Conservation (phyloP, 495 filamentous ascomycete genomes). For the Penicillium diatomitis region DNA sequence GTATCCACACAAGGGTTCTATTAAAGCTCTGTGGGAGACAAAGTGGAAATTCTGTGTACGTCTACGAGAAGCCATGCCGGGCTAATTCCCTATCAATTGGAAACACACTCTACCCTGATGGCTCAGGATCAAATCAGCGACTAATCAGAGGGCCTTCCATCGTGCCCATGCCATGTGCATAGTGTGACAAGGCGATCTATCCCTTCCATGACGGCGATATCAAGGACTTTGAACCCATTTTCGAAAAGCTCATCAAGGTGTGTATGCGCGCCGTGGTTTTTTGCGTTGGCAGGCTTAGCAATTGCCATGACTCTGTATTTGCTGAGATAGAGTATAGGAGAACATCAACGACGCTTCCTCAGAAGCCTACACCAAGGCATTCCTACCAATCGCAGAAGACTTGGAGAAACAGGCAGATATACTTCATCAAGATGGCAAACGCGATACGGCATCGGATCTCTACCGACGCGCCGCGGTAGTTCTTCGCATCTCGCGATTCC, state of each 20-base stretch:
- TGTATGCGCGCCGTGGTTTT: slow-evolving; percentile 21
- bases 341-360: slow-evolving; percentile 56
- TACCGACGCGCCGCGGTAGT: slow-evolving; percentile 64
- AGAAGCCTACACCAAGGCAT: slow-evolving; percentile 53
- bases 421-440: slow-evolving; percentile 33
- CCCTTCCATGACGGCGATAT: slow-evolving; percentile 67
- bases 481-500: slow-evolving; percentile 67
- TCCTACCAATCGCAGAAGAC: slow-evolving; percentile 46
- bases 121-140: too few species aligned
- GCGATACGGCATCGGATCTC: slow-evolving; percentile 45
- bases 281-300: too few species aligned
- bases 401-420: slow-evolving; percentile 43
- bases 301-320: too few species aligned
- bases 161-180: not conserved
- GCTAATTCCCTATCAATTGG: too few species aligned
- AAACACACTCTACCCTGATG: too few species aligned
- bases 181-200: slow-evolving; percentile 59
- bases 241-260: slow-evolving; percentile 46
- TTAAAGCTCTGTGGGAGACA: slow-evolving; percentile 68
- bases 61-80: not conserved
- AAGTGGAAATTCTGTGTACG: slow-evolving; percentile 68
- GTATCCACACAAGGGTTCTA: slow-evolving; percentile 57
- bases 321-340: slow-evolving; percentile 18
- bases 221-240: slow-evolving; percentile 68
- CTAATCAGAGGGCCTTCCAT: too few species aligned